Conservation (phyloP, 2,329 filamentous ascomycete species). For the Tolypocladium inflatum region DNA sequence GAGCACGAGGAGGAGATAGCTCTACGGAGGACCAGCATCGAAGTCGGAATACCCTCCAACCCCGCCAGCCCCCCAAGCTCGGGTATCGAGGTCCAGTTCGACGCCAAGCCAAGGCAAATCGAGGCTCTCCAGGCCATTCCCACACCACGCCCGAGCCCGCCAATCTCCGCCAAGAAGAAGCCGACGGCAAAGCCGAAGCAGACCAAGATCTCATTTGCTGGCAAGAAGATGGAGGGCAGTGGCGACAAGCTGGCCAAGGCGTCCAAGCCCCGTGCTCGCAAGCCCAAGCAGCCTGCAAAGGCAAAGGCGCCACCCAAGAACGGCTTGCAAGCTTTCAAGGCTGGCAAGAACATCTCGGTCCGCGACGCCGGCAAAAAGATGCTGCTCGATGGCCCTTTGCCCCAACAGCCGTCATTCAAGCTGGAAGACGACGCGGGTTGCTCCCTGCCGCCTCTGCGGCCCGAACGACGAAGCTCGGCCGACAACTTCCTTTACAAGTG, state of each 20-base stretch:
- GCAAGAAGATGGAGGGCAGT: slow-evolving; percentile 7
- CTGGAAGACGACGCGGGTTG: background rate
- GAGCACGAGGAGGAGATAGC: slow-evolving; percentile 29
- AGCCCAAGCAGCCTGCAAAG: slow-evolving; percentile 23
- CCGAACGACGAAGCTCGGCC: slow-evolving; percentile 7
- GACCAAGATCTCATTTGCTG: slow-evolving; percentile 36
- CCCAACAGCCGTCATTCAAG: background rate
- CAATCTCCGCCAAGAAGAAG: slow-evolving; percentile 29
- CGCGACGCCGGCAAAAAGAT: slow-evolving; percentile 11
- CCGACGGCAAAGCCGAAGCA: slow-evolving; percentile 35
- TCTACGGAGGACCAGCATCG: slow-evolving; percentile 25
- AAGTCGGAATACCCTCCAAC: slow-evolving; percentile 17
- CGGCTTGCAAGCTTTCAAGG: slow-evolving; percentile 33
- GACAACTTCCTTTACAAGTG: slow-evolving; percentile 9
- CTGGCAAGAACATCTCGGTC: slow-evolving; percentile 27
- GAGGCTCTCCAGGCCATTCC: slow-evolving; percentile 41
- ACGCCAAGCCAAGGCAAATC: slow-evolving; percentile 28
- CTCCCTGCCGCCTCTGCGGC: slow-evolving; percentile 14
- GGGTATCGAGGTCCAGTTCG: slow-evolving; percentile 11
- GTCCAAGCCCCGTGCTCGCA: slow-evolving; percentile 20
- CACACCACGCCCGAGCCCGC: slow-evolving; percentile 48
- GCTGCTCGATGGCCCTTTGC: slow-evolving; percentile 1
- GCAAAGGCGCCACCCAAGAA: slow-evolving; percentile 26
- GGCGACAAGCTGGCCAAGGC: slow-evolving; percentile 10
- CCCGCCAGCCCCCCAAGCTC: slow-evolving; percentile 11